Percentiles rank a stretch among this genome's conserved stretches.
Conservation (phyloP, 441 rosid genomes). For the Breynia disticha region DNA sequence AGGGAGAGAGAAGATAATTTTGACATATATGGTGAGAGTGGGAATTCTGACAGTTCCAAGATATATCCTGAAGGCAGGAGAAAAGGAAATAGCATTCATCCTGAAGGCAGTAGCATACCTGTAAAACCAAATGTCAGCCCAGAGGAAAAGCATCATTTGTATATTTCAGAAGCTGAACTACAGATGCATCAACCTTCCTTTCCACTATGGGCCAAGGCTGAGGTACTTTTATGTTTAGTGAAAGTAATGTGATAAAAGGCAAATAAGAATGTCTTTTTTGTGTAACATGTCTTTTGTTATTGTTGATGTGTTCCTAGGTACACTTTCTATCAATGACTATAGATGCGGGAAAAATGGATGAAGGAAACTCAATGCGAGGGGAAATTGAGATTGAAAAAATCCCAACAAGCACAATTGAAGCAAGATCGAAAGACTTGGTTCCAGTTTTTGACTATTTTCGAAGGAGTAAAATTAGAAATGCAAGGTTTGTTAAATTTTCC, state of each 20-base stretch:
- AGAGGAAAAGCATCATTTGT: slow-evolving; percentile 55
- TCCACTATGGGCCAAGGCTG: slow-evolving; percentile 56
- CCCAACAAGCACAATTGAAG: slow-evolving; percentile 50
- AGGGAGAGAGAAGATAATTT: slow-evolving; percentile 65
- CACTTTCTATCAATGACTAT: slow-evolving; percentile 43
- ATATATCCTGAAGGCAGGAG: slow-evolving; percentile 59
- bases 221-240: slow-evolving; percentile 29
- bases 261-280: neutral
- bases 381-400: slow-evolving; percentile 66
- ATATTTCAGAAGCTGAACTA: slow-evolving; percentile 71
- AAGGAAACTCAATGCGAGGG: slow-evolving; percentile 34
- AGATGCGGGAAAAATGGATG: slow-evolving; percentile 24
- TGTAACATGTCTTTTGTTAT: slow-evolving; percentile 14
- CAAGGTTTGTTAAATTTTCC: slow-evolving; percentile 31
- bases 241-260: neutral
- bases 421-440: slow-evolving; percentile 55
- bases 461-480: slow-evolving; percentile 31
- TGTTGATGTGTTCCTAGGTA: slow-evolving; percentile 35
- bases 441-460: slow-evolving; percentile 53
- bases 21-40: slow-evolving; percentile 77
- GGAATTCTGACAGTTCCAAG: slow-evolving; percentile 46
- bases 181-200: slow-evolving; percentile 42
- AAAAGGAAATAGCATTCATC: slow-evolving; percentile 25
- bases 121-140: slow-evolving; percentile 22
- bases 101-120: slow-evolving; percentile 20